Conservation (phyloP, 352 stramenopile species). For the Pythium monospermum region DNA sequence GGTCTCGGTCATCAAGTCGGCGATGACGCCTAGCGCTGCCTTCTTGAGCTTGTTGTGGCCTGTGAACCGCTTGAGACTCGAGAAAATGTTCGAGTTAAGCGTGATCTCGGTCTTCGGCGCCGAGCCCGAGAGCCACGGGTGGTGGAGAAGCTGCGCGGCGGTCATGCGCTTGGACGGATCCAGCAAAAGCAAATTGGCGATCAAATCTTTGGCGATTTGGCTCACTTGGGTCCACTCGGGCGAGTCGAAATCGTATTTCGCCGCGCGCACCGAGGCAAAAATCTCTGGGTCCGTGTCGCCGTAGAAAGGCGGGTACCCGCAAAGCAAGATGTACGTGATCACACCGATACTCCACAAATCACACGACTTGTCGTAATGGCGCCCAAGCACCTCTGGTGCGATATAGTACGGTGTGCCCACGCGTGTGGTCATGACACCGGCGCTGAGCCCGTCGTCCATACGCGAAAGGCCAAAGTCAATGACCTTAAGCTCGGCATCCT, state of each 20-base stretch:
- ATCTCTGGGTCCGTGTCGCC: slow-evolving; percentile 92
- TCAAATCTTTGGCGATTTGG: slow-evolving; percentile 91
- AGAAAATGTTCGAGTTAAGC: slow-evolving; percentile 83
- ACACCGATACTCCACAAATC: slow-evolving; percentile 96
- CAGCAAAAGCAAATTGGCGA: slow-evolving; percentile 91
- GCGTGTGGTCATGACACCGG: slow-evolving; percentile 91
- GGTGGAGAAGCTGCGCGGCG: slow-evolving; percentile 80
- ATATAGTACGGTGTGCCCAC: slow-evolving; percentile 97
- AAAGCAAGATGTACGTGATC: slow-evolving; percentile 95
- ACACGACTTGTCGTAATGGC: slow-evolving; percentile 94
- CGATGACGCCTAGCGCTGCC: slow-evolving; percentile 80
- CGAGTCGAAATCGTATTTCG: slow-evolving; percentile 83
- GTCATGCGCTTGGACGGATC: slow-evolving; percentile 91
- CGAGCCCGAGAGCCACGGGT: slow-evolving; percentile 82
- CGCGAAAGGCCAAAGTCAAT: slow-evolving; percentile 98
- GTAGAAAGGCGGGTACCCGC: slow-evolving; percentile 95
- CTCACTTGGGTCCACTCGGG: slow-evolving; percentile 82
- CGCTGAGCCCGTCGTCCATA: slow-evolving; percentile 83
- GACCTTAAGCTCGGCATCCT: slow-evolving; percentile 95
- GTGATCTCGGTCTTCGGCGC: slow-evolving; percentile 68
- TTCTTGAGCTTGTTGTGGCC: slow-evolving; percentile 90
- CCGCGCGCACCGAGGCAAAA: slow-evolving; percentile 75
- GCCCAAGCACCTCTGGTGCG: slow-evolving; percentile 91
- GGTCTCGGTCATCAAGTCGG: slow-evolving; percentile 74
- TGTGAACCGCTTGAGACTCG: slow-evolving; percentile 83